Percentiles rank a stretch among this genome's conserved stretches.
phyloP scores from a whole-genome alignment of 2,329 filamentous ascomycete species.

The Ophiostoma sp. region DNA sequence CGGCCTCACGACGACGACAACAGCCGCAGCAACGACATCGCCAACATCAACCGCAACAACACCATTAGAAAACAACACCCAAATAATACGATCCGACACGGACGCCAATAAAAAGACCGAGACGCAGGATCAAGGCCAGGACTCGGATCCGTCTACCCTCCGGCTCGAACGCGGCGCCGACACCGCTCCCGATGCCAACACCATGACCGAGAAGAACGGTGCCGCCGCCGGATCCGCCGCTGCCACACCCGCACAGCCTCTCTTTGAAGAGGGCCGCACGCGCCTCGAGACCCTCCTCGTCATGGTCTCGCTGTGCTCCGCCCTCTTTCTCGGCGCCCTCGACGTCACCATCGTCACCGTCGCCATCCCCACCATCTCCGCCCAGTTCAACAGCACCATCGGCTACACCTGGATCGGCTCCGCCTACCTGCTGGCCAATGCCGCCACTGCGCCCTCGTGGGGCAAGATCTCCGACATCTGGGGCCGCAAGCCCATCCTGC shows the following conservation, averaged over 20 bases:
- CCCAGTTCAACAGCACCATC: constrained; percentile 54
- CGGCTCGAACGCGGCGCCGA: not conserved
- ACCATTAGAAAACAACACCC: not conserved
- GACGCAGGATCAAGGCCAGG: not conserved
- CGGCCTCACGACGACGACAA: not conserved
- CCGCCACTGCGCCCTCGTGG: constrained; percentile 66
- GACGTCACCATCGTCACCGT: constrained; percentile 57
- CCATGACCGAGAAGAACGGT: not conserved
- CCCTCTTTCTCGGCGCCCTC: constrained; percentile 43
- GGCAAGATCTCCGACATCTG: constrained; percentile 57
- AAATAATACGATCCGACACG: not conserved
- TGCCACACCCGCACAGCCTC: not conserved
- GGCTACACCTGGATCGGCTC: constrained; percentile 76
- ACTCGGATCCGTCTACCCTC: not conserved
- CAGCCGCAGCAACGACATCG: not conserved
- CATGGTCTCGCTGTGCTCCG: constrained; percentile 39
- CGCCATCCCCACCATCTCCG: constrained; percentile 55
- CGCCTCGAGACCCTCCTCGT: constrained; percentile 34
- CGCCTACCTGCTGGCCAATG: constrained; percentile 65
- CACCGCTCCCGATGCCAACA: not conserved
- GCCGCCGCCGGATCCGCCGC: not conserved
- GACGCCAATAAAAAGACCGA: not conserved
- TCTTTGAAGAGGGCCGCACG: constrained; percentile 31
- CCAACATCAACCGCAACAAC: not conserved
- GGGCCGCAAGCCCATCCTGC: constrained; percentile 50